Evolutionary conservation across 495 filamentous ascomycete species (phyloP).

Genomic region (Penicillium angulare): DNA sequence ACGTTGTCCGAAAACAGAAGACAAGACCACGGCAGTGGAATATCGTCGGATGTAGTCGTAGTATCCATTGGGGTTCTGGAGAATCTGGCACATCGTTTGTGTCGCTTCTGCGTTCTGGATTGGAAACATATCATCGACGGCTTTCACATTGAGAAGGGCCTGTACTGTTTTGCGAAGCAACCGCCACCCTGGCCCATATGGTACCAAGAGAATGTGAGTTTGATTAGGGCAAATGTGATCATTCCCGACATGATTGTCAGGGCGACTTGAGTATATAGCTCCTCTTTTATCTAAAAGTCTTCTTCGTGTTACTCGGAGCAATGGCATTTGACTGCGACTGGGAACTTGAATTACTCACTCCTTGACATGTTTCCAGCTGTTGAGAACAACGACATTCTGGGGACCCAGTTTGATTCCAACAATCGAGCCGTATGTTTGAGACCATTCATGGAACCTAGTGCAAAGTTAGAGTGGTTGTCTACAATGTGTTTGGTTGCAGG

Average conservation of each 20-base stretch:
- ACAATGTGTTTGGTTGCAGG: background rate
- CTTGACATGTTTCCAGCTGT: background rate
- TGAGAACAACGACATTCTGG: background rate
- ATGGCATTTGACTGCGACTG: background rate
- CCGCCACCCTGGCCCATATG: constrained; percentile 19
- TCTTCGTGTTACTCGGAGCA: background rate
- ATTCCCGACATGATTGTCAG: constrained; percentile 8
- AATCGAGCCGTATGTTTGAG: background rate
- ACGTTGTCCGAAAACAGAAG: background rate
- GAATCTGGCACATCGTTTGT: constrained; percentile 17
- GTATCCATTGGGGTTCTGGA: constrained; percentile 8
- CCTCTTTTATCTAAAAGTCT: constrained; percentile 17
- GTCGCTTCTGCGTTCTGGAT: constrained; percentile 22
- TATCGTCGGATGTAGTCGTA: constrained; percentile 23
- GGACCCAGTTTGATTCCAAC: background rate
- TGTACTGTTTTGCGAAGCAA: constrained; percentile 14
- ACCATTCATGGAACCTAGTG: background rate
- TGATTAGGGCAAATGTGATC: constrained; percentile 13
- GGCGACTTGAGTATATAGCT: constrained; percentile 17
- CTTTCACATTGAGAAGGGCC: constrained; percentile 13
- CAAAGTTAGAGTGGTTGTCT: background rate
- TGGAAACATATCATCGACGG: constrained; percentile 8
- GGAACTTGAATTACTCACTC: background rate
- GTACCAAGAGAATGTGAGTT: constrained; percentile 17
- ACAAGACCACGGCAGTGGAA: constrained; percentile 20